Evolutionary conservation across 164 flowering plant species (phyloP), one percentile per base, ranked within the genome.

Genomic region (Vitis cinerea): DNA sequence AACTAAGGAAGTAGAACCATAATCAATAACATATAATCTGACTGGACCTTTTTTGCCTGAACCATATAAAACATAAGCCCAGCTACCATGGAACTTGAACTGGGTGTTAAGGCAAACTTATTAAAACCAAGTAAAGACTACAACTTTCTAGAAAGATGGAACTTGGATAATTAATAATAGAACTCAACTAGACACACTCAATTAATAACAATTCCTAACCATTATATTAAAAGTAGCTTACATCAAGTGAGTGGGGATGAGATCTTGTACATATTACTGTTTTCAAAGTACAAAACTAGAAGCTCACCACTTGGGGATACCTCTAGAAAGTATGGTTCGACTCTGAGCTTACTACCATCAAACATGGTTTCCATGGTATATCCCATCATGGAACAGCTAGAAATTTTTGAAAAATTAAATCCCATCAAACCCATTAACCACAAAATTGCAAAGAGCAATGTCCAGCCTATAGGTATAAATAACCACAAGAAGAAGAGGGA

Each of bases 291-390:
- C 71, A 87, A 68, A 29, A 89, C 65, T 53, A 89, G 60, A 77
- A 85, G 79, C 60, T 87, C 91, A 47, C 91, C 93, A 66, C 30
- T 55, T 19, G 85, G 79, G 3, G 86, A 78, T 2, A 82, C 80
- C 65, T 81, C 79, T 52, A 89, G 81, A 1, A 85, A 71, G 50
- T 80, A 65, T 17, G 91, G 90, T 48, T 89, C 91, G 54, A 89
- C 80, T 61, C 91, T 87, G 44, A 76, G 78, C 80, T 82, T 87
- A 61, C 85, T 87, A 31, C 91, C 91, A 81, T 89, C 91, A 56
- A 89, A 87, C 62, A 87, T 83, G 10, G 91, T 89, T 74, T 87
- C 91, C 11, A 89, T 87, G 0, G 77, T 75, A 63, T 87, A 89
- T 44, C 91, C 93, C 83, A 89, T 72, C 88, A 77, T 75, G 4